Conservation (phyloP, 169 alveolate species). For the Plasmodium vinckei region DNA sequence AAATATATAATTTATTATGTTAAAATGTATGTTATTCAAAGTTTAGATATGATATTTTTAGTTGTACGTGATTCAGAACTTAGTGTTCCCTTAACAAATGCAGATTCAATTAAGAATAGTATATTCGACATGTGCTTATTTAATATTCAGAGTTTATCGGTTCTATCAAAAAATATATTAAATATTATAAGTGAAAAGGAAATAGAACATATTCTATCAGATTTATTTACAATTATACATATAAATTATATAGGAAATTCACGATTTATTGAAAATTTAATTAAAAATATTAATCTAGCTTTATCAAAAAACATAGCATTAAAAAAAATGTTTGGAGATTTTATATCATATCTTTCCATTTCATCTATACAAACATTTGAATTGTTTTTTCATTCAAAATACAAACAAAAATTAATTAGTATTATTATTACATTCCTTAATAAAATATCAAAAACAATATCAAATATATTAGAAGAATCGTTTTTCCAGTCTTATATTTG, state of each 20-base stretch:
- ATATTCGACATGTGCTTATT: constrained; percentile 53
- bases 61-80: constrained; percentile 33
- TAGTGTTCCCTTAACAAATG: constrained; percentile 32
- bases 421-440: constrained; percentile 25
- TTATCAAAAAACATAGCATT: constrained; percentile 37
- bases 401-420: constrained; percentile 43
- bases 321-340: constrained; percentile 69
- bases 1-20: constrained; percentile 55
- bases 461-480: constrained; percentile 51
- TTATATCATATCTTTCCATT: constrained; percentile 59
- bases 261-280: constrained; percentile 56
- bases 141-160: constrained; percentile 45
- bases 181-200: constrained; percentile 42
- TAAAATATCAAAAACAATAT: constrained; percentile 38
- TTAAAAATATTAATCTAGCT: constrained; percentile 25
- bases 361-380: constrained; percentile 67
- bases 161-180: constrained; percentile 41
- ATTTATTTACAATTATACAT: constrained; percentile 40
- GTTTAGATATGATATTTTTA: constrained; percentile 48
- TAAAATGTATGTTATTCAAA: constrained; percentile 52
- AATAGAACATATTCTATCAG: constrained; percentile 26
- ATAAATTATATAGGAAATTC: constrained; percentile 47
- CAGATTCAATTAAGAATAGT: constrained; percentile 42
- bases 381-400: constrained; percentile 52
- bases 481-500: constrained; percentile 68